These are phyloP conservation scores for Fusarium verticillioides DNA, from an alignment of 2,329 filamentous ascomycete genomes.

Conservation along the genomic window DNA sequence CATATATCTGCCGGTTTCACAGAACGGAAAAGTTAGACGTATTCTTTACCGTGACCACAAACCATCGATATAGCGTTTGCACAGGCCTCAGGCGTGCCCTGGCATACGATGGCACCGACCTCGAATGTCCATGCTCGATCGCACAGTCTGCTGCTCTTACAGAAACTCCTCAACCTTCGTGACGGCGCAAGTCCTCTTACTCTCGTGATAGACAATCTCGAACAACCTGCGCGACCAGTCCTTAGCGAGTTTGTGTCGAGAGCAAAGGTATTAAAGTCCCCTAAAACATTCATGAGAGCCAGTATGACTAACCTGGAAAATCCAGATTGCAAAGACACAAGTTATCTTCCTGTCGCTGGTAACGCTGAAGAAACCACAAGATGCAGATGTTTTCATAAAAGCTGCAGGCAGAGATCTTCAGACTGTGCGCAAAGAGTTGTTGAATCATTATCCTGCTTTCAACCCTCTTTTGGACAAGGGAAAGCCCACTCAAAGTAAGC, in stretches of 20 bases:
- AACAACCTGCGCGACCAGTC: constrained; percentile 79
- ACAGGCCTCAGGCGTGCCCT: neutral
- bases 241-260: constrained; percentile 78
- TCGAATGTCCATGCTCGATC: constrained; percentile 77
- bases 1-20: neutral
- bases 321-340: constrained; percentile 71
- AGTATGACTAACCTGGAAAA: constrained; percentile 1
- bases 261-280: constrained; percentile 68
- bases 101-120: constrained; percentile 62
- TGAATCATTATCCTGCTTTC: constrained; percentile 58
- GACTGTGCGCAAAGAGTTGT: constrained; percentile 69
- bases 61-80: neutral
- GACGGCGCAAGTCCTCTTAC: constrained; percentile 89
- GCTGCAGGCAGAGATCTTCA: constrained; percentile 69
- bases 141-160: constrained; percentile 85
- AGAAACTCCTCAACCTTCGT: constrained; percentile 81
- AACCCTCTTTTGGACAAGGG: constrained; percentile 52
- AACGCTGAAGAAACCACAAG: constrained; percentile 71
- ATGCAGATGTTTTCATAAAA: constrained; percentile 75
- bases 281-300: neutral
- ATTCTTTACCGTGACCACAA: no score
- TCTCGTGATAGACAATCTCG: constrained; percentile 83
- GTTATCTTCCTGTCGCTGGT: constrained; percentile 83
- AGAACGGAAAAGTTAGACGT: neutral
- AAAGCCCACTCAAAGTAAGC: constrained; percentile 58